Conservation (phyloP, 2,329 filamentous ascomycete genomes). For the Paraphaeosphaeria minitans region DNA sequence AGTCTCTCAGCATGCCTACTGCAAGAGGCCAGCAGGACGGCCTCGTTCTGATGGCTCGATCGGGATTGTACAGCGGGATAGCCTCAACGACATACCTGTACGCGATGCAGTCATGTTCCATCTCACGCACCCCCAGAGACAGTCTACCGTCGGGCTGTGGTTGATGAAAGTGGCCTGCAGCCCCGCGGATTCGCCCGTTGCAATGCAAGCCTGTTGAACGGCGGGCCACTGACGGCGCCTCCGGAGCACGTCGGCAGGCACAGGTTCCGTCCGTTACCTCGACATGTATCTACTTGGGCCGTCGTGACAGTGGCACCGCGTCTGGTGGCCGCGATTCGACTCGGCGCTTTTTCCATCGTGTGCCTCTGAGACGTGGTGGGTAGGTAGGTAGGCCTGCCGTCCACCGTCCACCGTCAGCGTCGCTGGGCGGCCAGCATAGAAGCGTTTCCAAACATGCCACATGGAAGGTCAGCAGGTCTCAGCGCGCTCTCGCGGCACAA, state of each 20-base stretch:
- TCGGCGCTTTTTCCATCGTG: slow-evolving; percentile 29
- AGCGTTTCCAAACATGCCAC: slow-evolving; percentile 43
- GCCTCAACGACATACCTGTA: background rate
- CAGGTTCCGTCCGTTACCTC: background rate
- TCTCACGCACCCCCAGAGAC: slow-evolving; percentile 5
- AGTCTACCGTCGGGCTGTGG: background rate
- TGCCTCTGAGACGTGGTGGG: slow-evolving; percentile 24
- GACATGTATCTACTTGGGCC: slow-evolving; percentile 7
- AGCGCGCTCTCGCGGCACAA: slow-evolving; percentile 23
- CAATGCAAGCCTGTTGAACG: slow-evolving; percentile 17
- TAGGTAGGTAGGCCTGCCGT: too few species aligned
- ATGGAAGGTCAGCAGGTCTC: slow-evolving; percentile 35
- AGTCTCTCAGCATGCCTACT: slow-evolving; percentile 1
- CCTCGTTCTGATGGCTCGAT: slow-evolving; percentile 9
- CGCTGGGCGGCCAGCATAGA: slow-evolving; percentile 18
- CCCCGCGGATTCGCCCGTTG: slow-evolving; percentile 21
- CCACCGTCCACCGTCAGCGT: slow-evolving; percentile 20
- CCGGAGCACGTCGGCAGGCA: slow-evolving; percentile 13
- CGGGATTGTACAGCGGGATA: slow-evolving; percentile 13
- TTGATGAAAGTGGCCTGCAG: background rate
- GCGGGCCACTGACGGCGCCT: slow-evolving; percentile 30
- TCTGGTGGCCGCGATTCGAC: slow-evolving; percentile 21
- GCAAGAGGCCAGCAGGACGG: background rate
- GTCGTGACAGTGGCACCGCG: slow-evolving; percentile 36
- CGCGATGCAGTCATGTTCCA: slow-evolving; percentile 23